A percentile compares a stretch with the other conserved stretches of the same genome.
Evolutionary conservation across 2,329 filamentous ascomycete genomes (phyloP).

Genomic region (Venturia effusa): DNA sequence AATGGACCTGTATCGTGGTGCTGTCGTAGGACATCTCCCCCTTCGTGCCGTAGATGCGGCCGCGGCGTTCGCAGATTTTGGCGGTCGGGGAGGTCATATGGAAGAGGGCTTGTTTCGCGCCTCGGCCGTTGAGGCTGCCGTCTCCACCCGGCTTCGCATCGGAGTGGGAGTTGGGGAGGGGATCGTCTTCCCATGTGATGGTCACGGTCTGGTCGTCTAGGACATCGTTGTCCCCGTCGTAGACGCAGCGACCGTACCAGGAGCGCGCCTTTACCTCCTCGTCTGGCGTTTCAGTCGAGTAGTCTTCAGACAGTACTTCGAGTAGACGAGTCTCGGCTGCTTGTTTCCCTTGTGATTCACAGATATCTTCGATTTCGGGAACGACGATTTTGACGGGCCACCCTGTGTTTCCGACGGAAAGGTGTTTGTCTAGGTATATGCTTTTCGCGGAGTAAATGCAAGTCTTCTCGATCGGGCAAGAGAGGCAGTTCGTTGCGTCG

Average conservation of each 20-base stretch:
- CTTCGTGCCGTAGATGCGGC: conserved; percentile 71
- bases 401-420: conserved; percentile 53
- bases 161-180: conserved; percentile 19
- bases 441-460: conserved; percentile 81
- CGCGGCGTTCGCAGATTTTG: conserved; percentile 76
- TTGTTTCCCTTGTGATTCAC: conserved; percentile 32
- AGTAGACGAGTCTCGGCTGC: conserved; percentile 43
- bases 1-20: conserved; percentile 60
- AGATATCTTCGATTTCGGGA: conserved; percentile 78
- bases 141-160: conserved; percentile 1
- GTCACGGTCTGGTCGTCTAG: conserved; percentile 88
- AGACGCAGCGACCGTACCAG: conserved; percentile 94
- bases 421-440: conserved; percentile 63
- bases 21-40: conserved; percentile 86
- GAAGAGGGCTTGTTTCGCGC: conserved; percentile 75
- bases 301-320: conserved; percentile 41
- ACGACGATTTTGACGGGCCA: conserved; percentile 90
- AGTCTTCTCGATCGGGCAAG: conserved; percentile 60
- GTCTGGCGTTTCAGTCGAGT: conserved; percentile 42
- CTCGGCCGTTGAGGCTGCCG: conserved; percentile 18
- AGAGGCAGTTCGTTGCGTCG: conserved; percentile 73
- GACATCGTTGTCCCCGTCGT: conserved; percentile 85
- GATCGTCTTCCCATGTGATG: conserved; percentile 73
- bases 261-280: conserved; percentile 38
- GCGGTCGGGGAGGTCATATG: conserved; percentile 92